phyloP scores from a whole-genome alignment of 805 yeast genomes.

The Candida adriatica region DNA sequence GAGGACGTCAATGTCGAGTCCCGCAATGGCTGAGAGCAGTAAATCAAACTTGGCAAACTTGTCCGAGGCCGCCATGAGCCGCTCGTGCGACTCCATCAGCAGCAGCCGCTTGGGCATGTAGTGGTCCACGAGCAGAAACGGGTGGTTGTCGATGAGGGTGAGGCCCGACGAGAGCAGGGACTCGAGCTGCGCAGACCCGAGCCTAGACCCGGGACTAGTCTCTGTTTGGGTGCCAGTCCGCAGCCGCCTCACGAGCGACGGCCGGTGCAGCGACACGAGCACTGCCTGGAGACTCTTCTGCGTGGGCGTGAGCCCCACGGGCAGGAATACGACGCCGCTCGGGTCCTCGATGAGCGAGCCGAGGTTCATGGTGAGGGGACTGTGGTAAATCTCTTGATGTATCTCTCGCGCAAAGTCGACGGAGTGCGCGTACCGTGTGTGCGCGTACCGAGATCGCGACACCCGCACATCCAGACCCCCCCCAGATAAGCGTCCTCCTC shows the following conservation, averaged over 20 bases:
- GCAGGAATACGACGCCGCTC: constrained; percentile 25
- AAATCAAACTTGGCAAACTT: constrained; percentile 51
- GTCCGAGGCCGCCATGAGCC: constrained; percentile 47
- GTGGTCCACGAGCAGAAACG: constrained; percentile 68
- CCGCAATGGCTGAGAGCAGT: constrained; percentile 24
- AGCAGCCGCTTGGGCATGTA: constrained; percentile 66
- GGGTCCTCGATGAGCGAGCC: constrained; percentile 8
- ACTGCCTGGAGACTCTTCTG: constrained; percentile 40
- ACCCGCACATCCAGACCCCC: no score
- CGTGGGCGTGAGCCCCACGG: constrained; percentile 36
- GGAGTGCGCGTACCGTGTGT: no score
- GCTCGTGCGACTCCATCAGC: constrained; percentile 56
- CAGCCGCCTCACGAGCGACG: constrained; percentile 23
- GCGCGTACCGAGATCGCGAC: no score
- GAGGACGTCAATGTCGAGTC: constrained; percentile 25
- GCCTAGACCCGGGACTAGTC: no score
- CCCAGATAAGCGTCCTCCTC: no score
- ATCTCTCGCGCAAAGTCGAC: no score
- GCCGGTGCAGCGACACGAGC: constrained; percentile 35
- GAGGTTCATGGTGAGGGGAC: no score
- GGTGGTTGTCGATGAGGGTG: constrained; percentile 40
- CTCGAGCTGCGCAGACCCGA: neutral
- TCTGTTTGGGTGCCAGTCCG: no score
- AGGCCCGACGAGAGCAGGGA: neutral
- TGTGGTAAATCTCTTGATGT: no score